Base-by-base conservation (phyloP, 441 rosid species). In the Gossypium gossypioides region DNA sequence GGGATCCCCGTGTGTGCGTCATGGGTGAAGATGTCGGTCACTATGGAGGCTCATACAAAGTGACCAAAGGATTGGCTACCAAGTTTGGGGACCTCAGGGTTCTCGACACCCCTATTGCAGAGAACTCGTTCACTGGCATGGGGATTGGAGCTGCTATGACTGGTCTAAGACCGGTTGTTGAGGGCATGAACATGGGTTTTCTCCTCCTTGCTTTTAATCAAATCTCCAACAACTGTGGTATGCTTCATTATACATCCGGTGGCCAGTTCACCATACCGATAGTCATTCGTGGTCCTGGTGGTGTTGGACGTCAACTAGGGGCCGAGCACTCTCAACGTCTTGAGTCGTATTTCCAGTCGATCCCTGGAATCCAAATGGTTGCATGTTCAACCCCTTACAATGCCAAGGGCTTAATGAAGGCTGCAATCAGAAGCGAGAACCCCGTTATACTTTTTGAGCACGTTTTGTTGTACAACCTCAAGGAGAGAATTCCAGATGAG, bases 21-120 rank as follows among this genome's bases (percentile, higher is more conserved):
- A 91, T 95, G 91, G 99, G 98, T 24, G 99, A 95, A 87, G 99
- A 95, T 68, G 98, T 91, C 55, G 99, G 98, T 72, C 99, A 95
- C 63, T 91, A 92, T 52, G 99, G 99, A 79, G 99, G 99, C 70
- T 95, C 99, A 16, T 92, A 95, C 87, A 92, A 92, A 78, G 99
- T 95, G 68, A 89, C 98, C 44, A 89, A 76, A 76, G 95, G 79
- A 34, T 84, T 95, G 72, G 99, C 97, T 52, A 42, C 46, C 0
- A 95, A 92, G 80, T 92, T 76, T 0, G 97, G 99, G 9, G 99
- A 95, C 78, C 98, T 95, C 59, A 84, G 99, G 84, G 98, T 95
- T 75, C 99, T 95, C 21, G 99, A 92, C 81, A 92, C 98, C 61
- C 99, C 98, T 42, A 92, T 95, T 69, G 97, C 97, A 68, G 97